Evolutionary conservation across 208 protist species (phyloP).

Genomic region (Porcisia deanei): DNA sequence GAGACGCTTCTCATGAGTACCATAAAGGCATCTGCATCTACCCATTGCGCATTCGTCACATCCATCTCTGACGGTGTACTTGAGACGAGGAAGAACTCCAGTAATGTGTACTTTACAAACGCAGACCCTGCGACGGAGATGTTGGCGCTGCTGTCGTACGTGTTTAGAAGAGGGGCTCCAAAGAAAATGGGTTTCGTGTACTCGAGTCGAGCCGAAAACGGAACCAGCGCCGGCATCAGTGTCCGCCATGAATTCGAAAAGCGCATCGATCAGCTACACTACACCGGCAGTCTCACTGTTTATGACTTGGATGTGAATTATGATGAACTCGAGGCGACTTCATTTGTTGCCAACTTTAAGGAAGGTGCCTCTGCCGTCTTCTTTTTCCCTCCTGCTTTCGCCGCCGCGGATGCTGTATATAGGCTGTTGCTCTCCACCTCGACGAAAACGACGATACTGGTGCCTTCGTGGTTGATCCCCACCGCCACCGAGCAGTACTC

Average conservation of each 20-base stretch:
- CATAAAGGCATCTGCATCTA: background rate
- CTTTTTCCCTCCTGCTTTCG: constrained; percentile 5
- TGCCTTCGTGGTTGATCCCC: constrained; percentile 23
- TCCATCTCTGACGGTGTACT: constrained; percentile 4
- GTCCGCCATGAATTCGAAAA: constrained; percentile 5
- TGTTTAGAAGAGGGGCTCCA: constrained; percentile 3
- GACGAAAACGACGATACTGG: background rate
- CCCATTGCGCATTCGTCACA: constrained; percentile 2
- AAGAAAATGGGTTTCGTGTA: constrained; percentile 20
- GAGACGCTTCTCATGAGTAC: background rate
- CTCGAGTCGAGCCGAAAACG: background rate
- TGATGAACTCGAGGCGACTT: background rate
- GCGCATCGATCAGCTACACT: constrained; percentile 2
- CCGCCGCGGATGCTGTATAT: background rate
- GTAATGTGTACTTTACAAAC: constrained; percentile 18
- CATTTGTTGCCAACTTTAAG: background rate
- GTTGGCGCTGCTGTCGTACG: constrained; percentile 23
- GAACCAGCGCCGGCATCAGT: background rate
- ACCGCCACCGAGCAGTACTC: constrained; percentile 5
- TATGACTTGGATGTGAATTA: background rate
- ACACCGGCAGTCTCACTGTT: background rate
- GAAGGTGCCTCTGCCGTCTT: constrained; percentile 9
- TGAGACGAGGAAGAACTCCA: background rate
- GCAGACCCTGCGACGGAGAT: constrained; percentile 27
- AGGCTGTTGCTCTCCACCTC: background rate